Evolutionary conservation across 257 asterid species (phyloP).

Genomic region (Thymus quinquecostatus): DNA sequence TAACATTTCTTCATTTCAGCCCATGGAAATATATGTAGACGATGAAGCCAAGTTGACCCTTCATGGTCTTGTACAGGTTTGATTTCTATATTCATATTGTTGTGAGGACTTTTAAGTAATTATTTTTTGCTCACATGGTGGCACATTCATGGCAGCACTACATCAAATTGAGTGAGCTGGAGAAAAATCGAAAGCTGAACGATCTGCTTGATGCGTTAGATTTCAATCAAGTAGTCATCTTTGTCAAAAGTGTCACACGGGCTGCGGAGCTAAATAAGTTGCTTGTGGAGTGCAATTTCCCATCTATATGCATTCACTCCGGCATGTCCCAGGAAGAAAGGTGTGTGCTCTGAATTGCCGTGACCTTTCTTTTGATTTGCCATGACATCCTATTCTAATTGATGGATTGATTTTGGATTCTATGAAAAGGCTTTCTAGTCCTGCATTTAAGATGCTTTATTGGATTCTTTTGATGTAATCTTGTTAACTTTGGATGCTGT

Average conservation of each 20-base stretch:
- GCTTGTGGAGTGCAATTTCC: slow-evolving; percentile 88
- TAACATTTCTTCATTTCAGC: slow-evolving; percentile 89
- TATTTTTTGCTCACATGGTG: background rate
- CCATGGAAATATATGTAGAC: slow-evolving; percentile 97
- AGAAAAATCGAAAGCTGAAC: slow-evolving; percentile 87
- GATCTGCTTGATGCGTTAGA: slow-evolving; percentile 93
- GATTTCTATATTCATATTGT: slow-evolving; percentile 5
- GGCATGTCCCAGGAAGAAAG: slow-evolving; percentile 98
- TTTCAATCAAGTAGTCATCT: slow-evolving; percentile 90
- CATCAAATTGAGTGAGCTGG: slow-evolving; percentile 88
- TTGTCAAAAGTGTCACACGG: slow-evolving; percentile 86
- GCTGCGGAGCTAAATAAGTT: slow-evolving; percentile 94
- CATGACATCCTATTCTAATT: background rate
- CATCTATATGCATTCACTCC: slow-evolving; percentile 92
- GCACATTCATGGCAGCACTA: slow-evolving; percentile 64
- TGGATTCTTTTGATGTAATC: background rate
- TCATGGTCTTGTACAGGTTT: slow-evolving; percentile 96
- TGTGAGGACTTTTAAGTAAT: slow-evolving; percentile 1
- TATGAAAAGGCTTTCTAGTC: background rate
- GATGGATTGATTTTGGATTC: slow-evolving; percentile 8
- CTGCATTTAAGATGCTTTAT: background rate
- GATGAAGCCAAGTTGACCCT: slow-evolving; percentile 97
- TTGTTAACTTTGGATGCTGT: background rate
- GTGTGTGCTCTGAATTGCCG: slow-evolving; percentile 37
- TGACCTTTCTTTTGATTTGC: background rate